Evolutionary conservation across 2,329 filamentous ascomycete species (phyloP).

Genomic region (Aspergillus sp.): DNA sequence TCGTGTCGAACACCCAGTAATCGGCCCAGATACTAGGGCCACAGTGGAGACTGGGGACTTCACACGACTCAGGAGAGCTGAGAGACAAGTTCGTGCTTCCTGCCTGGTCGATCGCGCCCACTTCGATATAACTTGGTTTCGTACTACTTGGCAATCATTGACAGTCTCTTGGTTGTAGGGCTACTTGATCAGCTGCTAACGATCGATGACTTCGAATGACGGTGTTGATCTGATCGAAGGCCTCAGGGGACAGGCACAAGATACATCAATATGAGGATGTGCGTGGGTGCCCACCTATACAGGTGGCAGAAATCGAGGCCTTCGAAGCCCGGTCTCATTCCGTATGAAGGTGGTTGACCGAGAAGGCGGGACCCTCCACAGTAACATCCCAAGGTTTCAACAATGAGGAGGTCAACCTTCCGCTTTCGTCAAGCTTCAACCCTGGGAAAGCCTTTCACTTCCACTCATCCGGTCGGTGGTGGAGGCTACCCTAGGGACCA

Average conservation of each 20-base stretch:
- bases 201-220: not conserved
- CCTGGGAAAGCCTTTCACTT: not conserved
- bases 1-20: slow-evolving; percentile 1
- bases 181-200: not conserved
- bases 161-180: not conserved
- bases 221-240: not conserved
- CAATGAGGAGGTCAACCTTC: not conserved
- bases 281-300: not conserved
- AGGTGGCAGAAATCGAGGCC: not conserved
- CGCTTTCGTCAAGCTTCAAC: not conserved
- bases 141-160: slow-evolving; percentile 3
- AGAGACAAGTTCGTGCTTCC: not conserved
- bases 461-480: not conserved
- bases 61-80: not conserved
- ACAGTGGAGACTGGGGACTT: not conserved
- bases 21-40: not conserved
- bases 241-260: not conserved
- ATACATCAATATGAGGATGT: not conserved
- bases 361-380: not conserved
- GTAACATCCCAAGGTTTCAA: slow-evolving; percentile 1
- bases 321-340: not conserved
- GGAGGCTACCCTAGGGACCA: not conserved
- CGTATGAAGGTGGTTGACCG: not conserved
- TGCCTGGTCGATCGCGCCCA: slow-evolving; percentile 5
- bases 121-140: slow-evolving; percentile 3